phyloP scores from a whole-genome alignment of 1,284 basidiomycete genomes.

The Phylloboletellus chloephorus region DNA sequence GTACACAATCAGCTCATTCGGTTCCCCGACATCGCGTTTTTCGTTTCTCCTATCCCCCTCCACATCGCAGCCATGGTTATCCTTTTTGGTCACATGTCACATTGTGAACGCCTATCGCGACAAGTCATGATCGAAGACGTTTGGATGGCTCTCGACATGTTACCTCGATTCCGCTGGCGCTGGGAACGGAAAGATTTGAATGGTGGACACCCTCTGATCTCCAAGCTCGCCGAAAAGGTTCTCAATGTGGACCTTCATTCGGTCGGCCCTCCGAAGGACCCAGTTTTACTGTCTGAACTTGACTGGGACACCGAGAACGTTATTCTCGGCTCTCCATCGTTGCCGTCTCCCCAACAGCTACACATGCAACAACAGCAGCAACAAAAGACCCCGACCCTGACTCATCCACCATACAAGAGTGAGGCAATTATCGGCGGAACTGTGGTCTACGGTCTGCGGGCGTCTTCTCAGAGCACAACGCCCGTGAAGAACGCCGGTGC shows the following conservation, averaged over 20 bases:
- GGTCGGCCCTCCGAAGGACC: constrained; percentile 51
- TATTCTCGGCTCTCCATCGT: constrained; percentile 29
- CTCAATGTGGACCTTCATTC: constrained; percentile 62
- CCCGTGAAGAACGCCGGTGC: constrained; percentile 24
- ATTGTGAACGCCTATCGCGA: constrained; percentile 57
- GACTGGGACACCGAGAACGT: constrained; percentile 59
- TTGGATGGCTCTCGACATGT: constrained; percentile 77
- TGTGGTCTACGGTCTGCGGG: constrained; percentile 35
- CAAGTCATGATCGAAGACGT: constrained; percentile 70
- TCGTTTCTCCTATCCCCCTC: constrained; percentile 77
- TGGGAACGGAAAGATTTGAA: constrained; percentile 78
- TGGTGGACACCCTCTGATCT: constrained; percentile 74
- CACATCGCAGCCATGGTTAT: constrained; percentile 86
- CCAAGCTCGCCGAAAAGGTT: constrained; percentile 70
- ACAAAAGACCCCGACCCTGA: constrained; percentile 44
- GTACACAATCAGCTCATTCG: constrained; percentile 74
- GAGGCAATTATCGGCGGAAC: constrained; percentile 18
- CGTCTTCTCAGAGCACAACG: constrained; percentile 30
- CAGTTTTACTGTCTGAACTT: constrained; percentile 58
- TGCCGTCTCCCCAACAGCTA: constrained; percentile 25
- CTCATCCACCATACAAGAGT: constrained; percentile 25
- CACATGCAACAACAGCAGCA: constrained; percentile 27
- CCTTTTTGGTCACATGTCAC: constrained; percentile 75
- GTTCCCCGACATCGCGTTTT: constrained; percentile 79
- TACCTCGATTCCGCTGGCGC: constrained; percentile 79